Evolutionary conservation across 2,329 filamentous ascomycete species (phyloP).

Genomic region (Paracamarosporium sp.): DNA sequence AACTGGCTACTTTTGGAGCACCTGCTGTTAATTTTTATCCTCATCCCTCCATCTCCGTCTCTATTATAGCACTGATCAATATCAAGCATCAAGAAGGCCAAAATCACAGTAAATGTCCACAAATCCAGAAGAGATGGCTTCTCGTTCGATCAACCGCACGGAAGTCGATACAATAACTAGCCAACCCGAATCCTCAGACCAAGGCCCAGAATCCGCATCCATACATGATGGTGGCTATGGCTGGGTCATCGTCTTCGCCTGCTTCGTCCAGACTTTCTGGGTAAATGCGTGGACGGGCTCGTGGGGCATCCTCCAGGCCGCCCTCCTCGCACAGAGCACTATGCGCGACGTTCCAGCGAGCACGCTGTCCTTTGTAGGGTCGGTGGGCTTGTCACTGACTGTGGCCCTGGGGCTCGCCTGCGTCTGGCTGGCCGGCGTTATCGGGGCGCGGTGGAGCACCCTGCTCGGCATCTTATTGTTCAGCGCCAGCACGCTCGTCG

Average conservation of each 20-base stretch:
- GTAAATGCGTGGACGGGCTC: slow-evolving; percentile 60
- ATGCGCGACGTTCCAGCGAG: slow-evolving; percentile 52
- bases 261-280: slow-evolving; percentile 57
- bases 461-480: slow-evolving; percentile 50
- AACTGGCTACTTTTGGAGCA: too few species aligned
- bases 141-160: neutral
- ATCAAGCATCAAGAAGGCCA: neutral
- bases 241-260: slow-evolving; percentile 61
- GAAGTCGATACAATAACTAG: slow-evolving; percentile 1
- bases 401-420: slow-evolving; percentile 58
- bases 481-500: slow-evolving; percentile 55
- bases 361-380: slow-evolving; percentile 65
- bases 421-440: slow-evolving; percentile 5
- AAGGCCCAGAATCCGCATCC: neutral
- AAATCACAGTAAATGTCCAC: neutral
- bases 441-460: slow-evolving; percentile 38
- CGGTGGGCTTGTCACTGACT: slow-evolving; percentile 57
- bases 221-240: slow-evolving; percentile 61
- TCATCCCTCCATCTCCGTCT: neutral
- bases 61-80: neutral
- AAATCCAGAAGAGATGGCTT: slow-evolving; percentile 1
- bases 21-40: too few species aligned
- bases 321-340: slow-evolving; percentile 54
- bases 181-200: neutral
- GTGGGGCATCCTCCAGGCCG: slow-evolving; percentile 66